These are phyloP conservation scores for Stephanodiscus triporus DNA, from an alignment of 108 stramenopile genomes.

Conservation along the genomic window DNA sequence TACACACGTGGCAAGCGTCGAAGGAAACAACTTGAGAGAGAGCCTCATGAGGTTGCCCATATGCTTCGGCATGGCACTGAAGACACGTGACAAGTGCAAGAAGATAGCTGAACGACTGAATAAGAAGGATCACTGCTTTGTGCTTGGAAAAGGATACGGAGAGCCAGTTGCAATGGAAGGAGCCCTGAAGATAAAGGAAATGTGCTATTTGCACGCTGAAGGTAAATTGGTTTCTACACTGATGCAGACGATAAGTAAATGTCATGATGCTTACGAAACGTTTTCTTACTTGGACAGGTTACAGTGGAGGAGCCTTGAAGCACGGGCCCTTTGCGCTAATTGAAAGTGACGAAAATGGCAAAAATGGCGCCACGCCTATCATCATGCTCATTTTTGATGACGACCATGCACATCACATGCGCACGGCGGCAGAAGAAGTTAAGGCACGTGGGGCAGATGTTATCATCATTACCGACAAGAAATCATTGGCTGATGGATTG, in stretches of 20 bases:
- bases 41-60: conserved; percentile 97
- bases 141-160: conserved; percentile 93
- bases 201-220: conserved; percentile 98
- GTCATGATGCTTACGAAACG: background rate
- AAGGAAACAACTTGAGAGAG: conserved; percentile 78
- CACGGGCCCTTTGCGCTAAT: conserved; percentile 98
- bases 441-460: conserved; percentile 94
- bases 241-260: background rate
- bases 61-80: conserved; percentile 95
- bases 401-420: conserved; percentile 93
- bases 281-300: conserved; percentile 37
- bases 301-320: conserved; percentile 98
- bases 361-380: conserved; percentile 96
- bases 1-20: conserved; percentile 49
- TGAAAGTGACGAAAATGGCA: conserved; percentile 84
- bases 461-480: conserved; percentile 95
- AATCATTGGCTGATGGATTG: conserved; percentile 77
- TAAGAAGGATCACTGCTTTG: conserved; percentile 93
- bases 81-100: conserved; percentile 87
- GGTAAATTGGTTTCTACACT: conserved; percentile 25
- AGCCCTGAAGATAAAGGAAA: conserved; percentile 99
- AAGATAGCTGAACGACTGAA: conserved; percentile 76
- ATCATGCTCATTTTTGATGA: conserved; percentile 97
- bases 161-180: conserved; percentile 97
- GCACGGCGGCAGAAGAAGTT: conserved; percentile 93